These are phyloP conservation scores for Akanthomyces lecanii DNA, from an alignment of 2,329 filamentous ascomycete genomes.

Conservation along the genomic window DNA sequence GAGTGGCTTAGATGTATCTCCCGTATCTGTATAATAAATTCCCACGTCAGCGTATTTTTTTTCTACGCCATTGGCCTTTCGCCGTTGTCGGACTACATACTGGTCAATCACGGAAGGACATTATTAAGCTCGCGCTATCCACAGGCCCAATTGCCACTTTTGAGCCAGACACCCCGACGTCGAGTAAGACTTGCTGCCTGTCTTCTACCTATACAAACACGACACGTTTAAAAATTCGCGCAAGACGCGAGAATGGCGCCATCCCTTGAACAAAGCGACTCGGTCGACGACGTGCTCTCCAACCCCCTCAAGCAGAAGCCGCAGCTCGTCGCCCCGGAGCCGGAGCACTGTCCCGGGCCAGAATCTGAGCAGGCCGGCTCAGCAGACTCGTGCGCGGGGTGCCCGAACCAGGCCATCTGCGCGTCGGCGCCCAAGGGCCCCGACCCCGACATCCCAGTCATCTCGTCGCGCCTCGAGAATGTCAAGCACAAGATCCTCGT, in stretches of 20 bases:
- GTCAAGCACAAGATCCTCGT: conserved; percentile 92
- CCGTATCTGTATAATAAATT: background rate
- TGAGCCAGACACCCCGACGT: background rate
- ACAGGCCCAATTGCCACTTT: conserved; percentile 15
- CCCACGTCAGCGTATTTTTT: background rate
- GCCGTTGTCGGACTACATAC: background rate
- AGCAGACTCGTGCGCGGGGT: conserved; percentile 85
- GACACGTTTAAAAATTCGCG: background rate
- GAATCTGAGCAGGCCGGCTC: conserved; percentile 67
- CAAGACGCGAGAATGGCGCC: conserved; percentile 61
- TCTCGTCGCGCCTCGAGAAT: conserved; percentile 73
- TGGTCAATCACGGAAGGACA: conserved; percentile 6
- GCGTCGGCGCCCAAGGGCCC: conserved; percentile 91
- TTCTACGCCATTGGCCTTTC: background rate
- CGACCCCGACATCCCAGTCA: conserved; percentile 87
- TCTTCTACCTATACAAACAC: background rate
- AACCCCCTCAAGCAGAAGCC: conserved; percentile 75
- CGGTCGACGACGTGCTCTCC: conserved; percentile 65
- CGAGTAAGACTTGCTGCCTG: background rate
- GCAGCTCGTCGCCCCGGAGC: conserved; percentile 86
- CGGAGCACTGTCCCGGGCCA: conserved; percentile 93
- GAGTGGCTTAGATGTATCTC: background rate
- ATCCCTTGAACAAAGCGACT: conserved; percentile 67
- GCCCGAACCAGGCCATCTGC: conserved; percentile 94
- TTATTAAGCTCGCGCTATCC: conserved; percentile 22